Percentiles rank a stretch among this genome's conserved stretches.
Evolutionary conservation across 2,329 filamentous ascomycete species (phyloP).

Genomic region (Phaeoacremonium minimum): DNA sequence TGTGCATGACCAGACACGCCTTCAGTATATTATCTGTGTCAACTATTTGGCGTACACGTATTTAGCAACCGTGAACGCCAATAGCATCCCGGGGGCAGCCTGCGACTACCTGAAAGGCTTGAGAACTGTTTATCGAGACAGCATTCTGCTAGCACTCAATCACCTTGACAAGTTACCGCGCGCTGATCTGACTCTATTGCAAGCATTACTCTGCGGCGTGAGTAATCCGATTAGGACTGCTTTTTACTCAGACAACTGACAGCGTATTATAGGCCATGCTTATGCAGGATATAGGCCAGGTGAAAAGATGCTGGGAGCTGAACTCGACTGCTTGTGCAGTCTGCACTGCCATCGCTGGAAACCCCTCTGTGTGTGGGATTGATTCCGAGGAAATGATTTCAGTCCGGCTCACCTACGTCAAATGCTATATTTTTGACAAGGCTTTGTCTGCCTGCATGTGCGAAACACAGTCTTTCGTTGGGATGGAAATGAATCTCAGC

Average conservation of each 20-base stretch:
- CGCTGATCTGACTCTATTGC: too few species aligned
- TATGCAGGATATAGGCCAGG: neutral
- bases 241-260: too few species aligned
- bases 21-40: neutral
- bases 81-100: too few species aligned
- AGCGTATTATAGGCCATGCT: neutral
- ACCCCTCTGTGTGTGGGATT: too few species aligned
- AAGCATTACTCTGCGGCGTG: too few species aligned
- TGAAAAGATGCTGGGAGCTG: neutral
- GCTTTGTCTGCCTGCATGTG: neutral
- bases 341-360: neutral
- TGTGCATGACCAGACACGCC: neutral
- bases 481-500: neutral
- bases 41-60: neutral
- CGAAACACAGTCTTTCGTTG: too few species aligned
- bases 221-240: too few species aligned
- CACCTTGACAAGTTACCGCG: too few species aligned
- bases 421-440: neutral
- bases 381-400: neutral
- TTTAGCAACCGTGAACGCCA: too few species aligned
- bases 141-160: too few species aligned
- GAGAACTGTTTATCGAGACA: too few species aligned
- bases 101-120: too few species aligned
- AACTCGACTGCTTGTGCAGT: neutral
- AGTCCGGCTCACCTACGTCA: neutral